Conservation (phyloP, 2,329 filamentous ascomycete genomes). For the Pseudogymnoascus sp. region DNA sequence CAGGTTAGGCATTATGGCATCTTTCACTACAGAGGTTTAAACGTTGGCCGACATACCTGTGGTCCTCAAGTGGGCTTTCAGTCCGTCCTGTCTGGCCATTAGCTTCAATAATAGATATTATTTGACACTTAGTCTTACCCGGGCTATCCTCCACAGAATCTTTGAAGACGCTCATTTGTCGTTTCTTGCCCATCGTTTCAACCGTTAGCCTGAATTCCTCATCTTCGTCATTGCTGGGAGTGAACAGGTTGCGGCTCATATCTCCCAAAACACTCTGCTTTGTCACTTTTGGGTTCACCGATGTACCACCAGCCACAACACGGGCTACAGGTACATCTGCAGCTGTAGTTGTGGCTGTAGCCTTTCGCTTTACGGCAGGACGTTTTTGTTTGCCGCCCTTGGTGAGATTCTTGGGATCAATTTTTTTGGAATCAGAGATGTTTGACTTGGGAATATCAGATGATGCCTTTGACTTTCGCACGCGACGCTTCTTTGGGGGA, state of each 20-base stretch:
- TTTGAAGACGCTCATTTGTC: slow-evolving; percentile 23
- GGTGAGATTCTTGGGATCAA: slow-evolving; percentile 11
- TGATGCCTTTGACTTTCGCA: slow-evolving; percentile 16
- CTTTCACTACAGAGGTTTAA: neutral
- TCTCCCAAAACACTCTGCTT: neutral
- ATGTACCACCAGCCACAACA: slow-evolving; percentile 10
- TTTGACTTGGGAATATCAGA: slow-evolving; percentile 14
- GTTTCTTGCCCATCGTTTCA: slow-evolving; percentile 22
- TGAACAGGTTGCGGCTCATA: neutral
- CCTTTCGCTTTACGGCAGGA: slow-evolving; percentile 15
- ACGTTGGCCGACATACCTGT: slow-evolving; percentile 16
- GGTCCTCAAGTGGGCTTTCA: slow-evolving; percentile 26
- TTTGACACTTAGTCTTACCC: slow-evolving; percentile 13
- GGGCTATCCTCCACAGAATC: slow-evolving; percentile 24
- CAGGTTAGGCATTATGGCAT: neutral
- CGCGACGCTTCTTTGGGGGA: slow-evolving; percentile 23
- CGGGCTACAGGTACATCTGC: slow-evolving; percentile 12
- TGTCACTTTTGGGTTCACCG: slow-evolving; percentile 8
- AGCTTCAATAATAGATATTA: slow-evolving; percentile 1
- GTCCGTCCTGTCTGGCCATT: slow-evolving; percentile 18
- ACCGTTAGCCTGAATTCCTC: slow-evolving; percentile 26
- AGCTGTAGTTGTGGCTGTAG: neutral
- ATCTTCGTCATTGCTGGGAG: slow-evolving; percentile 23
- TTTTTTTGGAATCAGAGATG: slow-evolving; percentile 15
- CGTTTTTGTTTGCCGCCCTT: slow-evolving; percentile 8